Conservation (phyloP, 306 rosid species). For the Cucurbita ficifolia region DNA sequence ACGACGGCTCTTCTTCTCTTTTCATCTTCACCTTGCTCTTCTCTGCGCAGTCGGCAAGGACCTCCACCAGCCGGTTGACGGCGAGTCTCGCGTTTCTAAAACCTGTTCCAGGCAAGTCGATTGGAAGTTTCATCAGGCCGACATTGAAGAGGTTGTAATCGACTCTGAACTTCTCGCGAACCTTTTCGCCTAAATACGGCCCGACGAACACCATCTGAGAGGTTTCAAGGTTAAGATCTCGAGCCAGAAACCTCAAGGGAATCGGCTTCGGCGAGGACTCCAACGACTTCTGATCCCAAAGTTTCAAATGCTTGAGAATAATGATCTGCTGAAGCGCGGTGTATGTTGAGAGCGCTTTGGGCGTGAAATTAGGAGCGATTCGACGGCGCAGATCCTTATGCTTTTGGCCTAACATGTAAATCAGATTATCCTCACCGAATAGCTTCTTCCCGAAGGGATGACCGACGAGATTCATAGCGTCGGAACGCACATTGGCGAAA, state of each 20-base stretch:
- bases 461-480: constrained; percentile 61
- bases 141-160: constrained; percentile 72
- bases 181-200: constrained; percentile 36
- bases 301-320: constrained; percentile 42
- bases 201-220: constrained; percentile 81
- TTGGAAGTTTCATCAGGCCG: constrained; percentile 63
- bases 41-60: constrained; percentile 29
- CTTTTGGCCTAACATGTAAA: constrained; percentile 66
- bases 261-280: constrained; percentile 9
- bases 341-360: constrained; percentile 63
- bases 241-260: constrained; percentile 36
- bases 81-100: constrained; percentile 76
- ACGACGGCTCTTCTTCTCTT: constrained; percentile 37
- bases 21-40: constrained; percentile 40
- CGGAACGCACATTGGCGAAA: constrained; percentile 68
- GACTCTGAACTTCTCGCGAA: constrained; percentile 35
- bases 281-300: constrained; percentile 30
- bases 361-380: constrained; percentile 72
- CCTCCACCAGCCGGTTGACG: constrained; percentile 33
- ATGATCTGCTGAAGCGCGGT: constrained; percentile 57
- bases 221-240: constrained; percentile 73
- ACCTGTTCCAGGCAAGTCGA: constrained; percentile 64
- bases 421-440: constrained; percentile 78
- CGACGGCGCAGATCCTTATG: constrained; percentile 86
- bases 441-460: constrained; percentile 91